Base-by-base conservation (phyloP, 345 rosid genomes). In the Euphorbia peplus region DNA sequence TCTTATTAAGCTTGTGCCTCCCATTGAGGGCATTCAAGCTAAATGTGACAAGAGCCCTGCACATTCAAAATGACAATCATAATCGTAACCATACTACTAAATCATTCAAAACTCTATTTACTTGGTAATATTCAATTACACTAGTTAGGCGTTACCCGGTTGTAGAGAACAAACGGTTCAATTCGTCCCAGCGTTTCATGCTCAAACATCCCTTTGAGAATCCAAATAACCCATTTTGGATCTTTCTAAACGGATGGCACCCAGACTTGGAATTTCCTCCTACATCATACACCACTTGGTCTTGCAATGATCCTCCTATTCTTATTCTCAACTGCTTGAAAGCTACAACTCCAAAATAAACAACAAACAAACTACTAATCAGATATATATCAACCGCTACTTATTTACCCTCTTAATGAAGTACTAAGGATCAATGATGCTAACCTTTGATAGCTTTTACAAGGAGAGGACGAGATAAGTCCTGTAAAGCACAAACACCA, bases 241-340 rank as follows among this genome's bases (percentile, higher is more conserved):
- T 86, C 77, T 79, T 87, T 68, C 69, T 22, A 58, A 95, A 95
- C 29, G 92, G 93, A 75, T 72, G 87, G 78, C 99, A 93, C 37
- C 87, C 91, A 82, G 81, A 66, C 66, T 73, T 77, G 70, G 78
- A 78, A 51, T 66, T n/a, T n/a, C n/a, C 37, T 64, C 90, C 98
- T 5, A 89, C 83, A 75, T 87, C 87, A 65, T 95, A 95, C 46
- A 78, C 64, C 13, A 95, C 97, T 85, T 75, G 97, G 72, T 95
- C 98, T 90, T 95, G 99, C 81, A 95, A 80, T 54, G 99, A 91
- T 62, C 99, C 99, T 24, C 99, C 99, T 7, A 95, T 76, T 63
- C 99, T 85, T 84, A 95, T 83, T 85, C 98, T 88, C 87, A 91
- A 79, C 44, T 72, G 69, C 78, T 66, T 68, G 73, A 95, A 95